These are phyloP conservation scores for Closterium sp. DNA, from an alignment of 139 green algal species.

Conservation along the genomic window DNA sequence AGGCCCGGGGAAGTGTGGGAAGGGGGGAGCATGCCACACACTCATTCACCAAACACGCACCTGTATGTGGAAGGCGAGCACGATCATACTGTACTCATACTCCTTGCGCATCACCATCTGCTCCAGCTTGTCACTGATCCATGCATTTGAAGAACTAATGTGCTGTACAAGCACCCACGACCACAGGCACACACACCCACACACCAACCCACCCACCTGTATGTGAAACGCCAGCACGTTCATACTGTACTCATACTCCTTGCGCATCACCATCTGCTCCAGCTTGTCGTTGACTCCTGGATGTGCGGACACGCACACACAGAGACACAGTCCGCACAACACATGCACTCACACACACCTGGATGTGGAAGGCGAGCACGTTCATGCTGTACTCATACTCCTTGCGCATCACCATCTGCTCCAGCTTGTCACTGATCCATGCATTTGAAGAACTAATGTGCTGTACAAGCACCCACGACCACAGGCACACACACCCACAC, in stretches of 20 bases:
- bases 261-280: too few species aligned
- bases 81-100: slow-evolving; percentile 45
- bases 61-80: not conserved
- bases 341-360: slow-evolving; percentile 2
- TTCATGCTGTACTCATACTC: slow-evolving; percentile 54
- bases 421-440: not conserved
- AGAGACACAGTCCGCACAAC: too few species aligned
- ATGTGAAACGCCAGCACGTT: not conserved
- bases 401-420: slow-evolving; percentile 52
- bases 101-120: slow-evolving; percentile 53
- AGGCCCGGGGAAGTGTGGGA: not conserved
- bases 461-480: too few species aligned
- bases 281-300: slow-evolving; percentile 51
- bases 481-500: not conserved
- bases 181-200: not conserved
- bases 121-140: not conserved
- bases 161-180: too few species aligned
- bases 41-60: too few species aligned
- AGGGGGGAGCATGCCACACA: not conserved
- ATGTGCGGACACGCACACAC: too few species aligned
- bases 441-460: too few species aligned
- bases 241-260: too few species aligned
- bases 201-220: not conserved
- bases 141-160: too few species aligned
- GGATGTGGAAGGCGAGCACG: slow-evolving; percentile 48